A percentile compares a stretch with the other conserved stretches of the same genome.
Conservation (phyloP, 202 grass and related monocot genomes). For the Zoysia matrella region DNA sequence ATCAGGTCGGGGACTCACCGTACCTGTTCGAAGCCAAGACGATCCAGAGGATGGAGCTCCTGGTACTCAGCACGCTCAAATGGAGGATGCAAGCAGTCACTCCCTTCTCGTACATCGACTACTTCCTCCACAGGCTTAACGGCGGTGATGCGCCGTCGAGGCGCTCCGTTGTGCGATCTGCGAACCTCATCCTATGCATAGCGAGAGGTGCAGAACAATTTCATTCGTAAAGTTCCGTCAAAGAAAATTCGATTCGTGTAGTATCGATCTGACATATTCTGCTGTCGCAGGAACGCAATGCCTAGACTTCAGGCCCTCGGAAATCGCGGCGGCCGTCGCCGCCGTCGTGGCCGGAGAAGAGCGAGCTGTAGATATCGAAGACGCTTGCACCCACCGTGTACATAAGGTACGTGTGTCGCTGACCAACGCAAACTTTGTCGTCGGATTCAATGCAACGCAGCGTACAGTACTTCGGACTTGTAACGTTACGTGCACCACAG, state of each 20-base stretch:
- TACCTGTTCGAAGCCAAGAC: constrained; percentile 88
- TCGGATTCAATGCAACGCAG: constrained; percentile 11
- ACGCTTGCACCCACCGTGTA: constrained; percentile 56
- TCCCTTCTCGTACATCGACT: constrained; percentile 87
- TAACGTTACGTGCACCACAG: constrained; percentile 9
- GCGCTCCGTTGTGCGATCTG: constrained; percentile 25
- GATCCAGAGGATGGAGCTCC: constrained; percentile 95
- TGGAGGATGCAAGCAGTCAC: constrained; percentile 97
- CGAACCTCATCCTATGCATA: constrained; percentile 60
- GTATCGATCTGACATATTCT: not conserved
- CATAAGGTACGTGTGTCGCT: constrained; percentile 57
- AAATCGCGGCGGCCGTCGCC: constrained; percentile 71
- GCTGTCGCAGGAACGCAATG: constrained; percentile 54
- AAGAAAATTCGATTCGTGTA: not conserved
- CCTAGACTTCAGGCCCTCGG: constrained; percentile 69
- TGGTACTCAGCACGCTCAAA: constrained; percentile 82
- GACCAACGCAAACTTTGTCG: not conserved
- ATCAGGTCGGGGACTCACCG: constrained; percentile 63
- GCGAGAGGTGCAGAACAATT: constrained; percentile 55
- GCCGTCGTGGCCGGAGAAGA: constrained; percentile 56
- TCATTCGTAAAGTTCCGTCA: not conserved
- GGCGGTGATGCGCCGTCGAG: constrained; percentile 55
- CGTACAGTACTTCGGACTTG: not conserved
- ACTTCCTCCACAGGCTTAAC: constrained; percentile 77
- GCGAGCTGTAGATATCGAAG: constrained; percentile 39